phyloP scores from a whole-genome alignment of 2,329 filamentous ascomycete species.

The Dendrostoma leiphaemia region DNA sequence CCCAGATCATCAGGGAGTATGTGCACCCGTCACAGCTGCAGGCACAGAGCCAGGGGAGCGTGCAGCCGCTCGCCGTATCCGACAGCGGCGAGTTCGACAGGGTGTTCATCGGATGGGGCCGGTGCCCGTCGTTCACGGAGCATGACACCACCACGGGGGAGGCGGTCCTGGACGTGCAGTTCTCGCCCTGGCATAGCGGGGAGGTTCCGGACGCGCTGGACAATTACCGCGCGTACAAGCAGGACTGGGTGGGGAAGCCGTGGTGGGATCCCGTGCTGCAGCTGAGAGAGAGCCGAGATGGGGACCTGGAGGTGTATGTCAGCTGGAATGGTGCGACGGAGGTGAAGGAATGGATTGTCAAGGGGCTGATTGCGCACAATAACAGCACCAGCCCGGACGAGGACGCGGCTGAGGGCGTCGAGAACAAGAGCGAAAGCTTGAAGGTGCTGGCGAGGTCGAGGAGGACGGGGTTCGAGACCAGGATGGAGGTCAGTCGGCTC shows the following conservation, averaged over 20 bases:
- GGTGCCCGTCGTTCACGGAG: conserved; percentile 46
- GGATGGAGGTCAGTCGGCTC: neutral
- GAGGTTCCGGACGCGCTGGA: conserved; percentile 22
- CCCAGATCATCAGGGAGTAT: conserved; percentile 36
- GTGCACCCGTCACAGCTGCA: conserved; percentile 34
- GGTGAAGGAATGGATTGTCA: conserved; percentile 21
- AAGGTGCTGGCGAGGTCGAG: conserved; percentile 4
- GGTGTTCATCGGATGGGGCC: conserved; percentile 45
- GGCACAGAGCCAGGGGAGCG: conserved; percentile 37
- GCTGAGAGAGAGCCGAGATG: conserved; percentile 16
- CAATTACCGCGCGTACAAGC: conserved; percentile 28
- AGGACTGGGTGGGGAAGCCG: conserved; percentile 26
- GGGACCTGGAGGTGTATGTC: conserved; percentile 22
- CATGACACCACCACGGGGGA: conserved; percentile 34
- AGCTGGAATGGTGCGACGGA: conserved; percentile 35
- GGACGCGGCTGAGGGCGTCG: neutral
- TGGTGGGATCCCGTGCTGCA: conserved; percentile 23
- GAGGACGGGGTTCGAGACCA: conserved; percentile 18
- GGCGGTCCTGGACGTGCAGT: conserved; percentile 40
- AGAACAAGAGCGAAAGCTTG: neutral
- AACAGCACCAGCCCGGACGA: neutral
- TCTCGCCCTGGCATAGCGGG: conserved; percentile 27
- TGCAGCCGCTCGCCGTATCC: conserved; percentile 30
- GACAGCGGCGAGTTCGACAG: conserved; percentile 23
- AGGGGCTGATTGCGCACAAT: neutral